These are phyloP conservation scores for Iris macrosiphon DNA, from an alignment of 106 monocot species.

Conservation along the genomic window DNA sequence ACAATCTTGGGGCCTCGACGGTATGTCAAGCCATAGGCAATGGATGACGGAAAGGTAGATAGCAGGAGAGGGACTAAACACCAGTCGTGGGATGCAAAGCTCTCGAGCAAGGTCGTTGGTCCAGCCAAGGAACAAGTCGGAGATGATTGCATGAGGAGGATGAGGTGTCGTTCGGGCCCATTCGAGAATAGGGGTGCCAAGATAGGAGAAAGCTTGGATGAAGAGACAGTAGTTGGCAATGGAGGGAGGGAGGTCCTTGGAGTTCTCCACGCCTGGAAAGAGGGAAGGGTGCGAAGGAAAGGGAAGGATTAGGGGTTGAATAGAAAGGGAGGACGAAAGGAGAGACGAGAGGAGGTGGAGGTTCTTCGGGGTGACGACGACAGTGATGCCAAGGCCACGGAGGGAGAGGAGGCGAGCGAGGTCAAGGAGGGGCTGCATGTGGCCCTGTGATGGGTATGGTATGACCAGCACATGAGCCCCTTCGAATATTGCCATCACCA, in stretches of 20 bases:
- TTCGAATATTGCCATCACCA: background rate
- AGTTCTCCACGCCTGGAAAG: constrained; percentile 44
- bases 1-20: constrained; percentile 1
- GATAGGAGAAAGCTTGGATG: constrained; percentile 24
- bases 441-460: constrained; percentile 63
- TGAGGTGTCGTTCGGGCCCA: constrained; percentile 31
- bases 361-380: constrained; percentile 35
- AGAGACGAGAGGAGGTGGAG: constrained; percentile 35
- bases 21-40: constrained; percentile 22
- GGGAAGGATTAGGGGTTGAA: constrained; percentile 36
- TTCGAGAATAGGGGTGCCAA: constrained; percentile 33
- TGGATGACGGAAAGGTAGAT: background rate
- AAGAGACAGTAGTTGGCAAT: constrained; percentile 10
- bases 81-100: constrained; percentile 29
- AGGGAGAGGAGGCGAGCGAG: constrained; percentile 26
- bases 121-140: constrained; percentile 62
- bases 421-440: constrained; percentile 54
- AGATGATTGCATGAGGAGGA: constrained; percentile 25
- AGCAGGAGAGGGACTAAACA: constrained; percentile 25
- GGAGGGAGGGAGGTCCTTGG: constrained; percentile 12
- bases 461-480: constrained; percentile 34
- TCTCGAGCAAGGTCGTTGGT: constrained; percentile 27
- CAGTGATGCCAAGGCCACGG: constrained; percentile 19
- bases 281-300: constrained; percentile 33
- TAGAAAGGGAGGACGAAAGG: constrained; percentile 17